Percentiles rank a stretch among this genome's conserved stretches.
phyloP scores from a whole-genome alignment of 495 filamentous ascomycete genomes.

The Glutinoglossum americanum region DNA sequence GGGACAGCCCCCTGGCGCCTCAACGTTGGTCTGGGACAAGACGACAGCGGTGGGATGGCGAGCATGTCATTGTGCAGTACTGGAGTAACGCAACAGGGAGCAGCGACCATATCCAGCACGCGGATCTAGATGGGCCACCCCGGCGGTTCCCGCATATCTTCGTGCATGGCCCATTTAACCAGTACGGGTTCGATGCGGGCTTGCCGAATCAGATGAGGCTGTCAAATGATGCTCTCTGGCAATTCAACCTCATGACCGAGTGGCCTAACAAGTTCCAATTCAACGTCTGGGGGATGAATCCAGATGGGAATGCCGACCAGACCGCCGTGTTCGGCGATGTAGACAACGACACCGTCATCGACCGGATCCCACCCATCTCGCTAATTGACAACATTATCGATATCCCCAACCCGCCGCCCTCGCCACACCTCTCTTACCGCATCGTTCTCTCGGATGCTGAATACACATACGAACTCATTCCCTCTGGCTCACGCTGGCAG shows the following conservation, averaged over 20 bases:
- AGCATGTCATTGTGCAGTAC: conserved; percentile 31
- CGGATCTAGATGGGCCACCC: conserved; percentile 10
- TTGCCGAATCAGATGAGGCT: conserved; percentile 13
- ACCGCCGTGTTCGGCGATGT: conserved; percentile 15
- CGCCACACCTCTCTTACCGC: conserved; percentile 14
- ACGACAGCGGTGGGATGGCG: conserved; percentile 38
- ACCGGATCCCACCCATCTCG: conserved; percentile 14
- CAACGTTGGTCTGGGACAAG: conserved; percentile 37
- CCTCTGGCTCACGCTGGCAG: conserved; percentile 12
- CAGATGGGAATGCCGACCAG: conserved; percentile 17
- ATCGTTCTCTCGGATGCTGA: conserved; percentile 14
- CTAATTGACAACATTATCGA: conserved; percentile 13
- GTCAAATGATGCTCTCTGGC: conserved; percentile 13
- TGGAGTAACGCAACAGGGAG: conserved; percentile 16
- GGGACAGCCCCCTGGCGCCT: not conserved
- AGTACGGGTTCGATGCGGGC: conserved; percentile 19
- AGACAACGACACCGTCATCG: conserved; percentile 13
- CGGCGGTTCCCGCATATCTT: conserved; percentile 19
- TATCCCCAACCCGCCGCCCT: conserved; percentile 13
- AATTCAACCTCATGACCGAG: conserved; percentile 18
- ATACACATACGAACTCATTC: conserved; percentile 12
- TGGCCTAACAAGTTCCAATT: conserved; percentile 17
- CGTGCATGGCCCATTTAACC: conserved; percentile 16
- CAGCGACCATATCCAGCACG: conserved; percentile 17
- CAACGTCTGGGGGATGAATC: conserved; percentile 20